phyloP scores from a whole-genome alignment of 441 rosid species.

The Sinapis alba region DNA sequence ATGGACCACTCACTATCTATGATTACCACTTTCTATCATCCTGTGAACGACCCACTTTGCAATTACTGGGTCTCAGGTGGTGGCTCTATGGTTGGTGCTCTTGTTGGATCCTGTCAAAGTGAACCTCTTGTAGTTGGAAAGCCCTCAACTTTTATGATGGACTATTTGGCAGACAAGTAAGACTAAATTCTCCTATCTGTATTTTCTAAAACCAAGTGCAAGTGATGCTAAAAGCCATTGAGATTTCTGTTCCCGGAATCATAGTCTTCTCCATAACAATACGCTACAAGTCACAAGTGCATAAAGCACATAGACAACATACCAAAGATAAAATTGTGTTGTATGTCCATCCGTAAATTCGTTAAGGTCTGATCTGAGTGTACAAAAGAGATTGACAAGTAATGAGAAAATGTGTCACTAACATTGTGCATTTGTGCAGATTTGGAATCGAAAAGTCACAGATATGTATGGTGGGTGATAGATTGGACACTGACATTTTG shows the following conservation, averaged over 20 bases:
- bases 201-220: neutral
- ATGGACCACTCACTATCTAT: neutral
- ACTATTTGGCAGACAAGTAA: conserved; percentile 81
- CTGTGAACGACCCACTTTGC: neutral
- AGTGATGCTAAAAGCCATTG: neutral
- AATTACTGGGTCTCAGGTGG: conserved; percentile 52
- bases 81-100: conserved; percentile 84
- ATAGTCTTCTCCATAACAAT: conserved; percentile 1
- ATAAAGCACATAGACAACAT: neutral
- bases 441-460: conserved; percentile 77
- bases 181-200: conserved; percentile 12
- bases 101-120: conserved; percentile 66
- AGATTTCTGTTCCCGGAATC: conserved; percentile 1
- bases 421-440: conserved; percentile 44
- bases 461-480: conserved; percentile 88
- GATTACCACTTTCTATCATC: neutral
- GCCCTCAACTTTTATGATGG: conserved; percentile 90
- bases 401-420: conserved; percentile 8
- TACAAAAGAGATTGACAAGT: neutral
- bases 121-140: conserved; percentile 79
- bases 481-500: conserved; percentile 75
- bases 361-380: neutral
- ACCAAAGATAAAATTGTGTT: neutral
- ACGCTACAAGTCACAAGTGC: neutral
- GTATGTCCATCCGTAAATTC: neutral